These are phyloP conservation scores for Wilcoxina mikolae DNA, from an alignment of 495 filamentous ascomycete species.

Conservation along the genomic window DNA sequence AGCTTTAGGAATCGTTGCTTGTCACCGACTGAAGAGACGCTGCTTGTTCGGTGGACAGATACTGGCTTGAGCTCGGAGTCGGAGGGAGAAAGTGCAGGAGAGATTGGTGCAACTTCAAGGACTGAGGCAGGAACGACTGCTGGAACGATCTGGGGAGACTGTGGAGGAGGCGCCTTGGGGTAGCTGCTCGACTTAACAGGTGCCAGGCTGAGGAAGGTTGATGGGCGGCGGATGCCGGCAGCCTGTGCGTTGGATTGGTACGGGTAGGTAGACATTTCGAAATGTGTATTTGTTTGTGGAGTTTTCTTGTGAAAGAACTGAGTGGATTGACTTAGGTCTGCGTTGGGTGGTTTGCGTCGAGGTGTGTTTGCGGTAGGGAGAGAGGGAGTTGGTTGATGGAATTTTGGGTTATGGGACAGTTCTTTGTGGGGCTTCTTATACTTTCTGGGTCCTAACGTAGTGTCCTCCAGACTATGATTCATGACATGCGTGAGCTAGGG, in stretches of 20 bases:
- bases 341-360: too few relatives aligned
- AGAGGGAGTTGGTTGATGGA: too few relatives aligned
- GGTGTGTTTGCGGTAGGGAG: too few relatives aligned
- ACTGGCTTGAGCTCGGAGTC: conserved; percentile 7
- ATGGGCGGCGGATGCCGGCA: conserved; percentile 20
- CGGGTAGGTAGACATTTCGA: conserved; percentile 16
- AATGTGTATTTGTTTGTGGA: not conserved
- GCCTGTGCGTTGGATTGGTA: conserved; percentile 3
- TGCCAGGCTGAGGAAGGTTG: conserved; percentile 24
- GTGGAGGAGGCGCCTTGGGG: conserved; percentile 22
- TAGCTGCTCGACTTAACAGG: conserved; percentile 26
- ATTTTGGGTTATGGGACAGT: too few relatives aligned
- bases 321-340: too few relatives aligned
- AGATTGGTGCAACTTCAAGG: not conserved
- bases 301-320: not conserved
- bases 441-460: too few relatives aligned
- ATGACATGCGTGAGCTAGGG: too few relatives aligned
- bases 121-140: conserved; percentile 7
- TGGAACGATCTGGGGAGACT: conserved; percentile 11
- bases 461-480: too few relatives aligned
- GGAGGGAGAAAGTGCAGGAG: conserved; percentile 14
- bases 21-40: conserved; percentile 22
- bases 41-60: conserved; percentile 18
- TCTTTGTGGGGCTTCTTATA: too few relatives aligned
- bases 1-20: conserved; percentile 30